Evolutionary conservation across 192 early-diverging fungal species (phyloP), one percentile per base, ranked within the genome.

Genomic region (Irineochytrium annulatum): DNA sequence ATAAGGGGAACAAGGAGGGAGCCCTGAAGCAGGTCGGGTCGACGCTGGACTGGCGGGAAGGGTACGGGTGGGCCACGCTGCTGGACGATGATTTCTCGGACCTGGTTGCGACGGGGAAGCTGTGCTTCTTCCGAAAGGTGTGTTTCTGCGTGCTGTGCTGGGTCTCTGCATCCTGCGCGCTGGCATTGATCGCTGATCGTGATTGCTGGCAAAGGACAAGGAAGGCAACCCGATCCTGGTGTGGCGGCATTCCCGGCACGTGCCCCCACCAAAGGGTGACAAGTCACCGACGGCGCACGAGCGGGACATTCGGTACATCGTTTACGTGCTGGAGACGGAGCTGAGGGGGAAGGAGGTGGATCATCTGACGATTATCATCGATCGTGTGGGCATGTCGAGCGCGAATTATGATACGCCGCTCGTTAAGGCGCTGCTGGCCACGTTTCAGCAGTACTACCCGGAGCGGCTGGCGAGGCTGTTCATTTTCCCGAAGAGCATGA

Each of bases 21-120:
- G 64, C 64, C 13, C 24, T 66, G n/a, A 66, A 66, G 37, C 56
- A 57, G 20, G 22, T 66, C 24, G 56, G 53, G 14, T 19, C 35
- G 22, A 61, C 64, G 17, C 26, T 66, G 43, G 57, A 66, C 24
- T 66, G 64, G 64, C 55, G 64, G 2, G 20, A 58, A 19, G 34
- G 17, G n/a, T 34, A 52, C 64, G 59, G 53, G 31, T 66, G 27
- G 20, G 52, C 46, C 31, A 35, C 27, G 2, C 43, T 69, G 4
- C 54, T 69, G 14, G 41, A 11, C 20, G 68, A 69, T 41, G 68
- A 69, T 39, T 69, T 69, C 67, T 48, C 39, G 5, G 68, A 69
- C 34, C 30, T 69, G 16, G 62, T 59, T 51, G 55, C 61, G 2
- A 67, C 57, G 16, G 46, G 55, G 19, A 69, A 69, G 39, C 62